Conservation (phyloP, 1,284 basidiomycete genomes). For the Puccinia horiana region DNA sequence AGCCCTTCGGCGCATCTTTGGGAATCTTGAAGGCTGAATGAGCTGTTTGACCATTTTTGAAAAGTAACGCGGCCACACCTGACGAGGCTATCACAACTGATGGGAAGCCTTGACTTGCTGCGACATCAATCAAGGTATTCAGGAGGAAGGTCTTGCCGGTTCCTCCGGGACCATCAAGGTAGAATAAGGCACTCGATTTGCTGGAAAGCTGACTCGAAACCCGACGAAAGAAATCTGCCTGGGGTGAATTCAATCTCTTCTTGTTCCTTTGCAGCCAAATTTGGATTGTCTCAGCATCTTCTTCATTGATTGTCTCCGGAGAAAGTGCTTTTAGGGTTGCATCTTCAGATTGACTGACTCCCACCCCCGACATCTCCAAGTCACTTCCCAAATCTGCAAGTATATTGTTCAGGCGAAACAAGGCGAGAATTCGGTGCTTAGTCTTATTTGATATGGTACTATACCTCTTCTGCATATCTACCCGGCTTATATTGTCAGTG, state of each 20-base stretch:
- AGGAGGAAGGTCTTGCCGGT: too few relatives aligned
- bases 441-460: not conserved
- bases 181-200: not conserved
- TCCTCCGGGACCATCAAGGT: too few relatives aligned
- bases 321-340: too few relatives aligned
- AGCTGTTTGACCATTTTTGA: slow-evolving; percentile 61
- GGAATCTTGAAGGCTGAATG: slow-evolving; percentile 63
- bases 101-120: not conserved
- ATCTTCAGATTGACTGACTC: too few relatives aligned
- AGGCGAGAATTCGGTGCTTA: not conserved
- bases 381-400: too few relatives aligned
- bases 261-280: too few relatives aligned
- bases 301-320: too few relatives aligned
- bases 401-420: not conserved
- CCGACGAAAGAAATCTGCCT: not conserved
- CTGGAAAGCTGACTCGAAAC: not conserved
- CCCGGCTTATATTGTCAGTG: not conserved
- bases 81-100: slow-evolving; percentile 57
- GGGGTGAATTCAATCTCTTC: not conserved
- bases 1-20: not conserved
- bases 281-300: too few relatives aligned
- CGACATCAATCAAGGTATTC: too few relatives aligned
- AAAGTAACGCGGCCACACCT: slow-evolving; percentile 62
- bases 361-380: too few relatives aligned
- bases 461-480: not conserved